These are phyloP conservation scores for Calonectria henricotiae DNA, from an alignment of 2,329 filamentous ascomycete species.

Conservation along the genomic window DNA sequence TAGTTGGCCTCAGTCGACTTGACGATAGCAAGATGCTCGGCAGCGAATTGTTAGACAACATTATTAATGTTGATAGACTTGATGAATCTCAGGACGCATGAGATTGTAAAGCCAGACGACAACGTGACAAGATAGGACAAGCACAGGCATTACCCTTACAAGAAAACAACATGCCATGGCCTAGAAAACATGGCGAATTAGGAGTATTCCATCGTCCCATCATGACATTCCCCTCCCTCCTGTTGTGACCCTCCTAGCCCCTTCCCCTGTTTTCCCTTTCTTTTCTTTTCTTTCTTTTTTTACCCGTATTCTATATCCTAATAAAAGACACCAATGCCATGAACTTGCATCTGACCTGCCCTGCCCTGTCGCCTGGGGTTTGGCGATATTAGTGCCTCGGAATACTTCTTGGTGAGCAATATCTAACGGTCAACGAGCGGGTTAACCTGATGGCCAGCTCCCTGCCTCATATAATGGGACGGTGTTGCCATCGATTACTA, in stretches of 20 bases:
- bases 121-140: slow-evolving; percentile 23
- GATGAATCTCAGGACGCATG: background rate
- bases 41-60: background rate
- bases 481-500: background rate
- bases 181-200: slow-evolving; percentile 23
- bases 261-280: slow-evolving; percentile 20
- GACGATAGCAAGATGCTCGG: background rate
- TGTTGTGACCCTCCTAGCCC: slow-evolving; percentile 28
- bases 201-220: slow-evolving; percentile 37
- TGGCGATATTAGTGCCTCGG: slow-evolving; percentile 6
- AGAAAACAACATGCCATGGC: slow-evolving; percentile 13
- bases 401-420: background rate
- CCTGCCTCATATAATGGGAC: background rate
- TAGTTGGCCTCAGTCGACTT: background rate
- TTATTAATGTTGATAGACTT: background rate
- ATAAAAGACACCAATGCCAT: slow-evolving; percentile 8
- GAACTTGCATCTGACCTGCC: slow-evolving; percentile 9
- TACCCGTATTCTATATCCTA: slow-evolving; percentile 9
- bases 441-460: background rate
- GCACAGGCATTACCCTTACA: slow-evolving; percentile 33
- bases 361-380: background rate
- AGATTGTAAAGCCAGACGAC: slow-evolving; percentile 2
- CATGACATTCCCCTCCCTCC: slow-evolving; percentile 25
- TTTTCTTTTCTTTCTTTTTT: background rate
- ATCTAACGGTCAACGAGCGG: slow-evolving; percentile 7